Evolutionary conservation across 176 grass and related monocot genomes (phyloP).

Genomic region (Zizania latifolia): DNA sequence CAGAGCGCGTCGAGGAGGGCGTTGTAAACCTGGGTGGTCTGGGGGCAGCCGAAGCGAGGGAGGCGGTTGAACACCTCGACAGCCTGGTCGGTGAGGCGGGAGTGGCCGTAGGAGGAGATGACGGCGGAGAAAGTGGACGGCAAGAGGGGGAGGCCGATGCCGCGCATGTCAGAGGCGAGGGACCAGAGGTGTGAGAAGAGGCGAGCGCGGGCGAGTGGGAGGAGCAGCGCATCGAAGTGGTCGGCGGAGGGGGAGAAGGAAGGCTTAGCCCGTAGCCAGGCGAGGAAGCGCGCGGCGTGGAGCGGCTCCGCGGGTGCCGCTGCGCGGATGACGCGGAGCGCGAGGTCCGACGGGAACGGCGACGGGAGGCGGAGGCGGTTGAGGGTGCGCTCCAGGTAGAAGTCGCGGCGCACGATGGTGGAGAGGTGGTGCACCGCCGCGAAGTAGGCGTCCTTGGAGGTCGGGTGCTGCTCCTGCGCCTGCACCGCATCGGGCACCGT

Average conservation of each 20-base stretch:
- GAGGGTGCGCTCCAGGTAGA: conserved; percentile 94
- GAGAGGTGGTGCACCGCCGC: conserved; percentile 75
- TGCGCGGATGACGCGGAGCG: conserved; percentile 65
- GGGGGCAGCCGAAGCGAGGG: conserved; percentile 73
- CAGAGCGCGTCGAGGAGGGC: conserved; percentile 90
- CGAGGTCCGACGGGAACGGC: conserved; percentile 70
- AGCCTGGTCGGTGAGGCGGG: conserved; percentile 59
- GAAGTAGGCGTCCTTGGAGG: conserved; percentile 82
- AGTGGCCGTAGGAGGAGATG: conserved; percentile 74
- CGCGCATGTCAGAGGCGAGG: conserved; percentile 65
- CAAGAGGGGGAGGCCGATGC: conserved; percentile 55
- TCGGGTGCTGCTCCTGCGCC: conserved; percentile 27
- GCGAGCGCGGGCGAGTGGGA: conserved; percentile 60
- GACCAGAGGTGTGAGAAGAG: conserved; percentile 82
- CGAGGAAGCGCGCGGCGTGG: conserved; percentile 74
- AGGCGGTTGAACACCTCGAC: conserved; percentile 92
- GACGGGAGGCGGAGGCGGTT: conserved; percentile 80
- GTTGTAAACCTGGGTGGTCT: conserved; percentile 77
- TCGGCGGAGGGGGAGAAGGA: conserved; percentile 56
- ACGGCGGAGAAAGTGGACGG: conserved; percentile 60
- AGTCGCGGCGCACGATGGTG: conserved; percentile 79
- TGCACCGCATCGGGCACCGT: neutral
- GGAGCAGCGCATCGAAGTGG: conserved; percentile 78
- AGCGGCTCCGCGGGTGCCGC: conserved; percentile 63
- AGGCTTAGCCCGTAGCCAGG: conserved; percentile 58